Evolutionary conservation across 148 eudicot genomes (phyloP).

Genomic region (Rhododendron ferrugineum): DNA sequence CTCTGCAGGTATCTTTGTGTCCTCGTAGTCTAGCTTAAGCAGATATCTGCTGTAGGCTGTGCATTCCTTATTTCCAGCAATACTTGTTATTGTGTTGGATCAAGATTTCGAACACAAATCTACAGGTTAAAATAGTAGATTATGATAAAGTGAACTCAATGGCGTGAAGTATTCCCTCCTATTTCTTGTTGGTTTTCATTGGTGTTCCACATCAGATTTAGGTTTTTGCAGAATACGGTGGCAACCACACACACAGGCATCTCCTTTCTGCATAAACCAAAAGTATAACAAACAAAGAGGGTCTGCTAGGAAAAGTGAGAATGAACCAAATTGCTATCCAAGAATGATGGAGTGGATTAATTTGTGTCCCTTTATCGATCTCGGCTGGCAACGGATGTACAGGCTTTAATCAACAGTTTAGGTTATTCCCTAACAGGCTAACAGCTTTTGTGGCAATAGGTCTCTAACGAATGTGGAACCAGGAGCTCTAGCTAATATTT

Average conservation of each 20-base stretch:
- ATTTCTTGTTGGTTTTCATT: neutral
- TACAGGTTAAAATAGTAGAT: neutral
- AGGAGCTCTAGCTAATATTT: neutral
- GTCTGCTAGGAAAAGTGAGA: neutral
- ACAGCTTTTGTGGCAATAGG: neutral
- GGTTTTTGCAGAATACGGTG: neutral
- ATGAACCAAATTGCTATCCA: neutral
- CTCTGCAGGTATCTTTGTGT: conserved; percentile 44
- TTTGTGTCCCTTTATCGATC: neutral
- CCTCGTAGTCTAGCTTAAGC: neutral
- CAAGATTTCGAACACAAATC: neutral
- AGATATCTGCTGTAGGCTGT: neutral
- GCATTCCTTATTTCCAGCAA: neutral
- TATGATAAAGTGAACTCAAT: neutral
- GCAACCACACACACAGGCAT: neutral
- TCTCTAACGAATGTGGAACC: neutral
- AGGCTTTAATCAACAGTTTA: neutral
- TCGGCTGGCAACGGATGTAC: neutral
- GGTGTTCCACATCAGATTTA: neutral
- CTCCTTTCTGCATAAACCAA: neutral
- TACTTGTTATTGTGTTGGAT: neutral
- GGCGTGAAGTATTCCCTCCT: no score
- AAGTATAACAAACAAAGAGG: neutral
- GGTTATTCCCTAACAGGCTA: neutral
- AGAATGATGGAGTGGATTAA: neutral